phyloP scores from a whole-genome alignment of 2,329 filamentous ascomycete genomes.

The Hypomyces rosellus region DNA sequence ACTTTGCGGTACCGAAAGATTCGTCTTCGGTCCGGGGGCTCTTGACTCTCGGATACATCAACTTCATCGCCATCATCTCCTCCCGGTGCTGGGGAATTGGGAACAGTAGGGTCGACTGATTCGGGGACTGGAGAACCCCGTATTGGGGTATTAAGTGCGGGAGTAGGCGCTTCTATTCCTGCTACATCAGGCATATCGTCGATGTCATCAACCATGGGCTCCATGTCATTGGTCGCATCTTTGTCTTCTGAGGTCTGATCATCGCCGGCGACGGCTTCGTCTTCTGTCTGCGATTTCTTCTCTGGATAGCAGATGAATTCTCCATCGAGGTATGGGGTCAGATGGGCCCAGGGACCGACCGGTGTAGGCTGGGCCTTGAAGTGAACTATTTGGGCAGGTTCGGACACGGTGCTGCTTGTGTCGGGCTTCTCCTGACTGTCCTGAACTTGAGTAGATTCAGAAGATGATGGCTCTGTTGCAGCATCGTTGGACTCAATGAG shows the following conservation, averaged over 20 bases:
- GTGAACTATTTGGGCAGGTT: slow-evolving; percentile 6
- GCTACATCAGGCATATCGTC: slow-evolving; percentile 25
- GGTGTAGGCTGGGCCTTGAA: slow-evolving; percentile 25
- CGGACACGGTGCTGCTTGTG: neutral
- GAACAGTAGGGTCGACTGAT: slow-evolving; percentile 29
- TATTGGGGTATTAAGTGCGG: slow-evolving; percentile 32
- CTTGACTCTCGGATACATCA: slow-evolving; percentile 30
- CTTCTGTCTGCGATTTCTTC: slow-evolving; percentile 26
- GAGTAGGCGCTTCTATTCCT: slow-evolving; percentile 28
- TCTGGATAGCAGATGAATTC: slow-evolving; percentile 36
- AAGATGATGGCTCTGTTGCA: neutral
- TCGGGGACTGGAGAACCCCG: slow-evolving; percentile 35
- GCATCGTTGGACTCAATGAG: neutral
- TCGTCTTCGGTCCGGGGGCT: slow-evolving; percentile 21
- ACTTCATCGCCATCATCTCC: slow-evolving; percentile 32
- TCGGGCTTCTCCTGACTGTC: neutral
- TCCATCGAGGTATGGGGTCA: slow-evolving; percentile 35
- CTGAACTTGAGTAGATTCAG: neutral
- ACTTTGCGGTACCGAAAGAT: slow-evolving; percentile 44
- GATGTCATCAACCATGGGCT: slow-evolving; percentile 18
- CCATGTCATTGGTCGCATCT: slow-evolving; percentile 19
- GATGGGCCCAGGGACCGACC: slow-evolving; percentile 29
- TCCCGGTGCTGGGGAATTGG: slow-evolving; percentile 32
- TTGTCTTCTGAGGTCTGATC: slow-evolving; percentile 28
- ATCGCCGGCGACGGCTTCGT: slow-evolving; percentile 23